phyloP scores from a whole-genome alignment of 2,329 filamentous ascomycete species.

The Ambrosiella xylebori region DNA sequence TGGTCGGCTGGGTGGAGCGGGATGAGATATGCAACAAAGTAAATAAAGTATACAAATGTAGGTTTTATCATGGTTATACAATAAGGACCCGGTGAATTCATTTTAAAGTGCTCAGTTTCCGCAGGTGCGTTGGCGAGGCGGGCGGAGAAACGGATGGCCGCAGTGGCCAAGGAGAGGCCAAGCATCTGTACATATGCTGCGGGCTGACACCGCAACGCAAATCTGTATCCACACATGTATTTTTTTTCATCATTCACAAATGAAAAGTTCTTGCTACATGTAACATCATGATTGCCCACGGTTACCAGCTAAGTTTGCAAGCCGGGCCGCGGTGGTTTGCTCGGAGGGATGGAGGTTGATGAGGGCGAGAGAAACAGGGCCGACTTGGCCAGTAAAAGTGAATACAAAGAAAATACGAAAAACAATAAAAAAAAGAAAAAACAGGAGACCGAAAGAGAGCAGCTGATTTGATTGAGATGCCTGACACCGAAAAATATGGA shows the following conservation, averaged over 20 bases:
- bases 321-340: neutral
- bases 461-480: neutral
- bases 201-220: too few relatives aligned
- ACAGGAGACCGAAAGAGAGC: neutral
- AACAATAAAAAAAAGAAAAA: neutral
- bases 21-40: neutral
- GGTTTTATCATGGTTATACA: too few relatives aligned
- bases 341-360: neutral
- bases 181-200: too few relatives aligned
- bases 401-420: too few relatives aligned
- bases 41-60: too few relatives aligned
- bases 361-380: neutral
- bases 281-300: neutral
- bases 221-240: too few relatives aligned
- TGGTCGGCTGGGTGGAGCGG: neutral
- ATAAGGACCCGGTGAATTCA: too few relatives aligned
- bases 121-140: too few relatives aligned
- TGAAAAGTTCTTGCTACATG: neutral
- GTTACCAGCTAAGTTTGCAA: neutral
- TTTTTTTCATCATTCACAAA: too few relatives aligned
- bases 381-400: neutral
- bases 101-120: too few relatives aligned
- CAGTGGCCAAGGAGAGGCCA: too few relatives aligned
- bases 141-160: too few relatives aligned
- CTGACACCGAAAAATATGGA: neutral